Conservation (phyloP, 495 filamentous ascomycete genomes). For the Platismatia glauca region DNA sequence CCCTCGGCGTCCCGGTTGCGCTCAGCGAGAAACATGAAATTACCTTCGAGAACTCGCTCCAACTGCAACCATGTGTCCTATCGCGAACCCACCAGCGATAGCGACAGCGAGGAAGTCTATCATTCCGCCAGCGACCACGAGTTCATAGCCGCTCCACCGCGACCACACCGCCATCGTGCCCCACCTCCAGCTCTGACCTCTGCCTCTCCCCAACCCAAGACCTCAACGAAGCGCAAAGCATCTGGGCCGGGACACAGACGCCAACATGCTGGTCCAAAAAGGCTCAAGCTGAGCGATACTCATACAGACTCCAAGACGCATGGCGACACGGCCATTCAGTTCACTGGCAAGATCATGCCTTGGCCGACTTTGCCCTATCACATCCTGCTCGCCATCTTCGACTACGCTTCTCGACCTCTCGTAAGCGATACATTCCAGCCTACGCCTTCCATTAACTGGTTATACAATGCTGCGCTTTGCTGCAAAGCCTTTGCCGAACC, state of each 20-base stretch:
- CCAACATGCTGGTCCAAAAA: neutral
- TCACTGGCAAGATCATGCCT: conserved; percentile 45
- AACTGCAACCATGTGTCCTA: conserved; percentile 32
- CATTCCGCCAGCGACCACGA: neutral
- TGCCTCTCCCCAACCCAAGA: neutral
- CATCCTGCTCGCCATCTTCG: conserved; percentile 60
- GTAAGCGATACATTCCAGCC: conserved; percentile 38
- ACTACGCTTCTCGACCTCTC: conserved; percentile 53
- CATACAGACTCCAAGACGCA: neutral
- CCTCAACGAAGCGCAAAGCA: conserved; percentile 5
- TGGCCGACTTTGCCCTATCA: conserved; percentile 69
- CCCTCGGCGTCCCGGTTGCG: conserved; percentile 27
- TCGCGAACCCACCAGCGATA: conserved; percentile 40
- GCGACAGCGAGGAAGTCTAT: conserved; percentile 21
- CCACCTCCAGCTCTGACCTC: conserved; percentile 7
- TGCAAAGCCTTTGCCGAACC: conserved; percentile 65
- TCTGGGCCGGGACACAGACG: neutral
- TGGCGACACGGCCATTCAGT: conserved; percentile 20
- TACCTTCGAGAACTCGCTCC: conserved; percentile 23
- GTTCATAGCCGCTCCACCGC: neutral
- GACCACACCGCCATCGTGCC: neutral
- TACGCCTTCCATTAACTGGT: conserved; percentile 45
- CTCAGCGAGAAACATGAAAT: conserved; percentile 21
- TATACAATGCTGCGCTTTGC: conserved; percentile 49
- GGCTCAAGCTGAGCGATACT: neutral